These are phyloP conservation scores for Geosmithia flava DNA, from an alignment of 2,329 filamentous ascomycete genomes.

Conservation along the genomic window DNA sequence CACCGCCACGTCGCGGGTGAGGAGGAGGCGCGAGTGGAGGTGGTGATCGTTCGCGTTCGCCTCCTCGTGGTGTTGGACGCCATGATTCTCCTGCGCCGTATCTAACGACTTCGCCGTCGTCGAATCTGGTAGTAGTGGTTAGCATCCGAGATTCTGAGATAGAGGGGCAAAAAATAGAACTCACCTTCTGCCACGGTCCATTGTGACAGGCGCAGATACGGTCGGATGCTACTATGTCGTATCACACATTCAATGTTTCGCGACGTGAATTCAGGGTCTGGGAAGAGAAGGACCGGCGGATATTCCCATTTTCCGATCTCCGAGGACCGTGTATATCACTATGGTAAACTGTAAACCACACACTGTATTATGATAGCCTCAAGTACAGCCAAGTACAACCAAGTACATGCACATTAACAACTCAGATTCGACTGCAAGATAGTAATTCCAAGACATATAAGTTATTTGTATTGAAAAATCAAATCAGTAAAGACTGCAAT, in stretches of 20 bases:
- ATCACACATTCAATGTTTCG: neutral
- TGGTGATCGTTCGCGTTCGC: conserved; percentile 11
- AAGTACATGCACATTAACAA: too few relatives aligned
- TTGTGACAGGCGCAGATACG: neutral
- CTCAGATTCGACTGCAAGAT: too few relatives aligned
- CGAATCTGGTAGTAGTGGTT: conserved; percentile 31
- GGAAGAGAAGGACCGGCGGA: neutral
- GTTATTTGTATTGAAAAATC: too few relatives aligned
- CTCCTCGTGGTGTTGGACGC: conserved; percentile 39
- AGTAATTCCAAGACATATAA: too few relatives aligned
- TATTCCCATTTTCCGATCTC: neutral
- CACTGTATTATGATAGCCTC: neutral
- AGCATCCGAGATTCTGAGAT: too few relatives aligned
- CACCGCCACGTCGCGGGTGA: conserved; percentile 3
- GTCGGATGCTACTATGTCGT: neutral
- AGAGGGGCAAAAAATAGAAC: neutral
- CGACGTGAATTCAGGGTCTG: neutral
- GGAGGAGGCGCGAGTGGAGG: conserved; percentile 5
- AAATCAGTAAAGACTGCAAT: too few relatives aligned
- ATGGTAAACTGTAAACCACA: neutral
- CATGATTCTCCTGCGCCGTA: conserved; percentile 51
- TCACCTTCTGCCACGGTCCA: neutral
- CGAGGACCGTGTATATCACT: neutral
- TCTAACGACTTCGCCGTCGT: conserved; percentile 49
- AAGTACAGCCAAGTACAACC: too few relatives aligned